These are phyloP conservation scores for Starmerella apicola DNA, from an alignment of 805 yeast genomes.

Conservation along the genomic window DNA sequence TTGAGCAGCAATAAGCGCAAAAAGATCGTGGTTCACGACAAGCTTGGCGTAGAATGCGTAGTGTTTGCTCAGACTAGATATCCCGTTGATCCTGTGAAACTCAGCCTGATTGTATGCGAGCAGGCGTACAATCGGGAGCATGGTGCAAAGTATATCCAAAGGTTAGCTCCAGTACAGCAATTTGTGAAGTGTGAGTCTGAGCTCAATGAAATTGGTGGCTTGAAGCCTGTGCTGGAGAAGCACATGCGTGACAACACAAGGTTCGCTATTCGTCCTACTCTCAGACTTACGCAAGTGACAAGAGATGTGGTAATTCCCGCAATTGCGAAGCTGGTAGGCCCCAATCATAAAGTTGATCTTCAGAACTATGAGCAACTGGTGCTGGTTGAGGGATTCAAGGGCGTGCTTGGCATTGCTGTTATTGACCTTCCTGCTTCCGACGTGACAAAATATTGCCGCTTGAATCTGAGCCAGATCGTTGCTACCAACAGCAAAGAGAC, in stretches of 20 bases:
- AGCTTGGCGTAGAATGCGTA: constrained; percentile 35
- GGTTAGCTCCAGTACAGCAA: constrained; percentile 64
- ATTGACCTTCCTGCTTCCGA: constrained; percentile 36
- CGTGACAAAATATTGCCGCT: constrained; percentile 50
- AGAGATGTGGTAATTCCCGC: constrained; percentile 61
- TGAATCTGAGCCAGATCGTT: constrained; percentile 65
- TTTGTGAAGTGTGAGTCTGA: constrained; percentile 53
- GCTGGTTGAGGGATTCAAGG: constrained; percentile 78
- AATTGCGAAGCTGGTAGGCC: constrained; percentile 61
- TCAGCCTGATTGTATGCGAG: constrained; percentile 52
- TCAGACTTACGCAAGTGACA: constrained; percentile 59
- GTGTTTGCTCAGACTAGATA: constrained; percentile 68
- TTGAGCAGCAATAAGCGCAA: constrained; percentile 33
- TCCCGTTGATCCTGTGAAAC: constrained; percentile 66
- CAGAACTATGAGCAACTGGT: constrained; percentile 67
- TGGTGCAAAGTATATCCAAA: constrained; percentile 42
- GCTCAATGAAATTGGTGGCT: constrained; percentile 48
- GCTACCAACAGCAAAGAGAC: too few species aligned
- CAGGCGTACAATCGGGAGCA: constrained; percentile 40
- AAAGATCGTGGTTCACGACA: constrained; percentile 21
- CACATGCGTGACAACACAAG: constrained; percentile 47
- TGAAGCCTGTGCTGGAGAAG: constrained; percentile 48
- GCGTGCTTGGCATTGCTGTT: constrained; percentile 76
- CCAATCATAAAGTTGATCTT: constrained; percentile 66
- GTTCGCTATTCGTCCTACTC: constrained; percentile 72